Conservation (phyloP, 108 stramenopile genomes). For the Nitzschia sp. region DNA sequence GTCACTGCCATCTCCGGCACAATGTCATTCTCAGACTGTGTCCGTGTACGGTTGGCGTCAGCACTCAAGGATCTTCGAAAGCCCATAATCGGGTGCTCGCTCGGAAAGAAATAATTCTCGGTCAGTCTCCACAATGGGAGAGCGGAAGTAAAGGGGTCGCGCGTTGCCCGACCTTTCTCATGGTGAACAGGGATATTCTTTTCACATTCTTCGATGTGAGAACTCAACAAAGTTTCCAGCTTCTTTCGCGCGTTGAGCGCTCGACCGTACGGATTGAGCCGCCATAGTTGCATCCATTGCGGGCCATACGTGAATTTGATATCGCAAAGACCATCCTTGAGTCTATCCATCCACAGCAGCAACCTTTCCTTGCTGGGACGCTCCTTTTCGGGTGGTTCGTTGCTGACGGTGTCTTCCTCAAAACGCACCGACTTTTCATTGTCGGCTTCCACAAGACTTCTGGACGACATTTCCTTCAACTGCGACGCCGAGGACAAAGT, state of each 20-base stretch:
- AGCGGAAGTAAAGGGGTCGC: constrained; percentile 15
- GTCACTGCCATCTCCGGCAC: not conserved
- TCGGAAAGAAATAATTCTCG: constrained; percentile 2
- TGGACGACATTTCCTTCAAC: not conserved
- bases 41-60: not conserved
- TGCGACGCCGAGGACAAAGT: not conserved
- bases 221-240: constrained; percentile 15
- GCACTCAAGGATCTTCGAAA: not conserved
- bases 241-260: constrained; percentile 34
- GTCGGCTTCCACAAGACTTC: not conserved
- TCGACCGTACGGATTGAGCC: constrained; percentile 35
- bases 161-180: constrained; percentile 12
- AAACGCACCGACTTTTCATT: not conserved
- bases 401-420: not conserved
- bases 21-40: constrained; percentile 14
- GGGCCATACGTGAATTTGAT: constrained; percentile 37
- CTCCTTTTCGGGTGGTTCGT: not conserved
- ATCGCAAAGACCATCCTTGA: constrained; percentile 37
- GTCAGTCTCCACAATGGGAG: constrained; percentile 14
- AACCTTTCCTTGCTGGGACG: constrained; percentile 8
- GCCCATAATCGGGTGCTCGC: constrained; percentile 19
- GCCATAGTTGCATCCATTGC: constrained; percentile 42
- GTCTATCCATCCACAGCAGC: constrained; percentile 42
- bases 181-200: constrained; percentile 5
- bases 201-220: constrained; percentile 25